These are phyloP conservation scores for Ophiosphaerella narmari DNA, from an alignment of 2,329 filamentous ascomycete genomes.

Conservation along the genomic window DNA sequence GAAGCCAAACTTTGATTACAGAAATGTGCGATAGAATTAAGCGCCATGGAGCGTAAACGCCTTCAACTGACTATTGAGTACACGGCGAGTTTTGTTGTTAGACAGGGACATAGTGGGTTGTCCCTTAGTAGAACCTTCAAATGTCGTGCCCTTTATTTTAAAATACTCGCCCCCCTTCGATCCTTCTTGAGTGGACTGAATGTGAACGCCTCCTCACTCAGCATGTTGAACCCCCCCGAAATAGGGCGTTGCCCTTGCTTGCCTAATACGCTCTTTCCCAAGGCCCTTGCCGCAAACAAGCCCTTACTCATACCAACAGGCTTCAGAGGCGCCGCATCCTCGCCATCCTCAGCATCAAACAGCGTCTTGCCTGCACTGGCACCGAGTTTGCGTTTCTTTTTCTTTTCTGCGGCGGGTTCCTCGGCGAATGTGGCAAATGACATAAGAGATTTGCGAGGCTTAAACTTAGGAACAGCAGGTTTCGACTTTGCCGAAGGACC, in stretches of 20 bases:
- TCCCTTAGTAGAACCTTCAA: not conserved
- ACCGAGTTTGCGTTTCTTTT: slow-evolving; percentile 72
- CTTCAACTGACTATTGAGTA: too few relatives aligned
- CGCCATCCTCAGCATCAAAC: slow-evolving; percentile 58
- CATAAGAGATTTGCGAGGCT: slow-evolving; percentile 54
- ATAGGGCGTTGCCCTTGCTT: slow-evolving; percentile 35
- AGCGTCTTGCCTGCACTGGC: slow-evolving; percentile 65
- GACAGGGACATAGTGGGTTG: not conserved
- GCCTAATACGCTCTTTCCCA: slow-evolving; percentile 40
- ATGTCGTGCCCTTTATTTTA: slow-evolving; percentile 20
- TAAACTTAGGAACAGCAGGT: slow-evolving; percentile 40
- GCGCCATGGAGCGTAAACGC: not conserved
- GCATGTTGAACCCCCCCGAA: slow-evolving; percentile 41
- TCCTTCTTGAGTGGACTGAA: slow-evolving; percentile 50
- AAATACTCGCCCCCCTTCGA: slow-evolving; percentile 31
- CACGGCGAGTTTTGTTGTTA: not conserved
- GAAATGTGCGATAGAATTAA: not conserved
- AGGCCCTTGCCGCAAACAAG: slow-evolving; percentile 44
- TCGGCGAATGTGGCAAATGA: slow-evolving; percentile 50
- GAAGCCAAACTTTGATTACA: too few relatives aligned
- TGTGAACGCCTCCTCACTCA: slow-evolving; percentile 45
- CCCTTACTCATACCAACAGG: slow-evolving; percentile 41
- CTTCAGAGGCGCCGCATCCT: slow-evolving; percentile 38
- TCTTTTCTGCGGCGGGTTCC: slow-evolving; percentile 46
- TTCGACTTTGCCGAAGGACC: slow-evolving; percentile 38